Evolutionary conservation across 495 filamentous ascomycete genomes (phyloP).

Genomic region (Talaromyces borbonicus): DNA sequence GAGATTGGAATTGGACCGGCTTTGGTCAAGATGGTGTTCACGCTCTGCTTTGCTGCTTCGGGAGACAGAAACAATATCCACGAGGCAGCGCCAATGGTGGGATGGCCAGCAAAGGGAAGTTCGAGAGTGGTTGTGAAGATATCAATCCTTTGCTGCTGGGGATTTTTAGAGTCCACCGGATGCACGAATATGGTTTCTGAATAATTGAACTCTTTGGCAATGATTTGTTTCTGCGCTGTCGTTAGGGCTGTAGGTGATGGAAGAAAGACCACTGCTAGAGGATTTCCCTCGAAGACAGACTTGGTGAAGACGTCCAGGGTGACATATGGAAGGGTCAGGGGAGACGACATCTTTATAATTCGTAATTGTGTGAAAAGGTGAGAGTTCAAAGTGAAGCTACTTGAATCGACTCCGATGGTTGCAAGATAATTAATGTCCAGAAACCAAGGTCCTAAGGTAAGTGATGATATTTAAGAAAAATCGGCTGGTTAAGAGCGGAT

Average conservation of each 20-base stretch:
- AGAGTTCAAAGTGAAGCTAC: no score
- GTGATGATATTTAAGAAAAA: no score
- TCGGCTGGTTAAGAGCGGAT: no score
- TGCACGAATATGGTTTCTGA: conserved; percentile 78
- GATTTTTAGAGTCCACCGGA: conserved; percentile 6
- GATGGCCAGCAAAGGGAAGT: conserved; percentile 70
- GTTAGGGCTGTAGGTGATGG: conserved; percentile 20
- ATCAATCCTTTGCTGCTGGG: conserved; percentile 36
- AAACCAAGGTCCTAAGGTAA: no score
- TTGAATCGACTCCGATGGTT: no score
- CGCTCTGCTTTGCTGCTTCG: conserved; percentile 9
- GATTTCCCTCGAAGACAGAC: conserved; percentile 29
- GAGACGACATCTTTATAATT: background rate
- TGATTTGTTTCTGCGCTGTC: conserved; percentile 35
- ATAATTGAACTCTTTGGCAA: conserved; percentile 74
- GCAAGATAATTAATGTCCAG: no score
- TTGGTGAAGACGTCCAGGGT: conserved; percentile 38
- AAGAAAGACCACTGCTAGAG: conserved; percentile 32
- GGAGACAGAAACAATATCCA: conserved; percentile 35
- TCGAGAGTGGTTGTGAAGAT: conserved; percentile 59
- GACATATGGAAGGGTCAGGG: conserved; percentile 15
- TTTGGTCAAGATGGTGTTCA: conserved; percentile 43
- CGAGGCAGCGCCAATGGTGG: conserved; percentile 59
- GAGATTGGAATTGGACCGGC: conserved; percentile 50
- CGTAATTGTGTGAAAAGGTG: no score